Conservation (phyloP, 768 basidiomycete genomes). For the Suillus subalutaceus region DNA sequence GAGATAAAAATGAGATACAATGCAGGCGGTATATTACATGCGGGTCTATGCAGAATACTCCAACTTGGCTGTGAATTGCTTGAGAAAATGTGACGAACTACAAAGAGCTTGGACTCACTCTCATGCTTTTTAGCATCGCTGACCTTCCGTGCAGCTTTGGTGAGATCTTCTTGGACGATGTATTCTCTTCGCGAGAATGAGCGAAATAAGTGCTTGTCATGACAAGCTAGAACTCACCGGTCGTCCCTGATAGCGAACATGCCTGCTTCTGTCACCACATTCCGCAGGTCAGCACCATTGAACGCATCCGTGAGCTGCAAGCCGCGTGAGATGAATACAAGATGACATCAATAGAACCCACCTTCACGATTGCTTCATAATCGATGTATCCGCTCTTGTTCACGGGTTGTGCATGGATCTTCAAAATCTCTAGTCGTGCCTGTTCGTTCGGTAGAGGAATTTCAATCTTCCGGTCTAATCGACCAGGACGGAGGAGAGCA, state of each 20-base stretch:
- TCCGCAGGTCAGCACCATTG: conserved; percentile 96
- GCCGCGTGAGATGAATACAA: conserved; percentile 11
- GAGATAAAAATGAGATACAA: conserved; percentile 11
- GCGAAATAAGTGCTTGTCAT: conserved; percentile 4
- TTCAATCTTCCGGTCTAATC: conserved; percentile 96
- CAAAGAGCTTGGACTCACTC: conserved; percentile 54
- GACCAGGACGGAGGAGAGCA: conserved; percentile 92
- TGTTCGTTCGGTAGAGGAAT: conserved; percentile 98
- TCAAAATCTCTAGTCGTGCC: conserved; percentile 93
- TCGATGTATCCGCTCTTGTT: conserved; percentile 96
- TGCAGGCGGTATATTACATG: conserved; percentile 29
- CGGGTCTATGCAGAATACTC: conserved; percentile 44
- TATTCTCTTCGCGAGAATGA: conserved; percentile 62
- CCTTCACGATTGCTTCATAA: conserved; percentile 97
- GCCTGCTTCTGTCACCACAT: conserved; percentile 93
- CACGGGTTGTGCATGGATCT: conserved; percentile 93
- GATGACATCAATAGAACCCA: conserved; percentile 30
- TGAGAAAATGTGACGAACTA: conserved; percentile 11
- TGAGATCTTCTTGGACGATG: conserved; percentile 91
- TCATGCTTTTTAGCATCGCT: conserved; percentile 98
- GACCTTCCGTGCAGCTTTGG: conserved; percentile 94
- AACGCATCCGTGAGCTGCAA: conserved; percentile 82
- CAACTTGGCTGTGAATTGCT: conserved; percentile 38
- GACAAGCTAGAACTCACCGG: conserved; percentile 49
- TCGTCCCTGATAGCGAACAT: conserved; percentile 99